Percentiles rank a stretch among this genome's conserved stretches.
Conservation (phyloP, 371 early-diverging fungal species). For the Gilbertella persicaria region DNA sequence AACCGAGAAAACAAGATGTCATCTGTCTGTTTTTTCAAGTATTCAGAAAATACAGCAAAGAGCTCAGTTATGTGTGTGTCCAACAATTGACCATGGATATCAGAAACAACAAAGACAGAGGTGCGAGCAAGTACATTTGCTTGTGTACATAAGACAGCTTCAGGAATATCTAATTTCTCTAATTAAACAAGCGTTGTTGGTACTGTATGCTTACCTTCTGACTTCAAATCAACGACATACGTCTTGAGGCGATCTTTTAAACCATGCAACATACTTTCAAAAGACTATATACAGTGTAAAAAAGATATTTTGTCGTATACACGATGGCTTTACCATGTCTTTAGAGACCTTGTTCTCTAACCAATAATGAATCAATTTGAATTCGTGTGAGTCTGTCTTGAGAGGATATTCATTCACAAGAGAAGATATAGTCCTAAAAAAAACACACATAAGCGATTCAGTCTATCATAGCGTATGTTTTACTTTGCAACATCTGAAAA, state of each 20-base stretch:
- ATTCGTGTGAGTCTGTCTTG: slow-evolving; percentile 19
- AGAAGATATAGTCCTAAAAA: slow-evolving; percentile 39
- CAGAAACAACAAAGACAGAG: slow-evolving; percentile 27
- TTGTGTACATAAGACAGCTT: slow-evolving; percentile 36
- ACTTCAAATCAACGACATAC: slow-evolving; percentile 25
- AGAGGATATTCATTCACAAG: slow-evolving; percentile 38
- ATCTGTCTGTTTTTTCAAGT: slow-evolving; percentile 3
- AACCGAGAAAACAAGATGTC: slow-evolving; percentile 10
- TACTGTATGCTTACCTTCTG: slow-evolving; percentile 15
- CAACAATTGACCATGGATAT: slow-evolving; percentile 13
- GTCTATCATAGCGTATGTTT: too few relatives aligned
- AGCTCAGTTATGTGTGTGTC: slow-evolving; percentile 7
- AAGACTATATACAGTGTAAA: slow-evolving; percentile 2
- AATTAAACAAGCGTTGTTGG: background rate
- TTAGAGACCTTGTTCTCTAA: slow-evolving; percentile 21
- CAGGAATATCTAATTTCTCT: slow-evolving; percentile 32
- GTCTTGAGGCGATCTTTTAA: slow-evolving; percentile 29
- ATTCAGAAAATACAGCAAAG: slow-evolving; percentile 11
- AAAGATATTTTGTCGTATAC: background rate
- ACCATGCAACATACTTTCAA: slow-evolving; percentile 12
- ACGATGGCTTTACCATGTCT: slow-evolving; percentile 32
- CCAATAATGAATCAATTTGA: slow-evolving; percentile 29
- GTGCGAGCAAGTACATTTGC: slow-evolving; percentile 39
- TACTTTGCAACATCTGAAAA: slow-evolving; percentile 54
- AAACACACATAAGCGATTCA: background rate